phyloP scores from a whole-genome alignment of 2,329 filamentous ascomycete genomes.

The Aspergillus carbonarius region DNA sequence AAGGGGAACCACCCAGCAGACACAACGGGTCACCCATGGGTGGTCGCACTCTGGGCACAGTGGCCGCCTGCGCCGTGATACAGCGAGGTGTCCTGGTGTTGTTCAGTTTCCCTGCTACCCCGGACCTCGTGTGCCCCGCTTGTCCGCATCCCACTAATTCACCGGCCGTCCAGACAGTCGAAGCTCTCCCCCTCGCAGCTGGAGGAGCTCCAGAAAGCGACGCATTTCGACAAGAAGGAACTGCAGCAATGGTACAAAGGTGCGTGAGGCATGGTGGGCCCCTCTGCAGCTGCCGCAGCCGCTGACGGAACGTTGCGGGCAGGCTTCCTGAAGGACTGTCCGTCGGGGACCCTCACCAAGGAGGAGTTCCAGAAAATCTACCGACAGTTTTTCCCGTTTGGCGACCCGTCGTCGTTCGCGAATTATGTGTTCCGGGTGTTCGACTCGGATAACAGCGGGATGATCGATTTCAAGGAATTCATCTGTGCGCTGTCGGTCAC shows the following conservation, averaged over 20 bases:
- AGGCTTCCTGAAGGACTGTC: conserved; percentile 99
- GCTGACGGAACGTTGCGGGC: conserved; percentile 8
- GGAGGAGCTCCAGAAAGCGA: conserved; percentile 90
- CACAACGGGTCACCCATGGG: neutral
- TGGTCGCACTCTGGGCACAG: neutral
- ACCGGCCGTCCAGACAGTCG: conserved; percentile 68
- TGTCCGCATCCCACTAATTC: conserved; percentile 1
- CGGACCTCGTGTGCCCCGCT: neutral
- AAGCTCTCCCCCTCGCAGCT: conserved; percentile 98
- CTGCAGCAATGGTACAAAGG: conserved; percentile 99
- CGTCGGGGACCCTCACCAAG: conserved; percentile 93
- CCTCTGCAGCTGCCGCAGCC: neutral
- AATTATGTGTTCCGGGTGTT: conserved; percentile 99
- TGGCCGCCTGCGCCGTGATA: neutral
- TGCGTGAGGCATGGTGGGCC: conserved; percentile 44
- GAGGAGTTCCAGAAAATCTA: conserved; percentile 99
- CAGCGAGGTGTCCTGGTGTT: neutral
- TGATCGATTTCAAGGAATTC: conserved; percentile 99
- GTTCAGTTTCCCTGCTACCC: neutral
- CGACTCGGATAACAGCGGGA: conserved; percentile 93
- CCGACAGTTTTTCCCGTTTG: conserved; percentile 98
- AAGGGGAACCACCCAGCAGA: neutral
- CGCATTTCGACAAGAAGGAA: conserved; percentile 99
- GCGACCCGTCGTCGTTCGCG: conserved; percentile 94
- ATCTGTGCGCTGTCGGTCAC: conserved; percentile 98